These are phyloP conservation scores for Pseudogymnoascus sp. DNA, from an alignment of 2,329 filamentous ascomycete species.

Conservation along the genomic window DNA sequence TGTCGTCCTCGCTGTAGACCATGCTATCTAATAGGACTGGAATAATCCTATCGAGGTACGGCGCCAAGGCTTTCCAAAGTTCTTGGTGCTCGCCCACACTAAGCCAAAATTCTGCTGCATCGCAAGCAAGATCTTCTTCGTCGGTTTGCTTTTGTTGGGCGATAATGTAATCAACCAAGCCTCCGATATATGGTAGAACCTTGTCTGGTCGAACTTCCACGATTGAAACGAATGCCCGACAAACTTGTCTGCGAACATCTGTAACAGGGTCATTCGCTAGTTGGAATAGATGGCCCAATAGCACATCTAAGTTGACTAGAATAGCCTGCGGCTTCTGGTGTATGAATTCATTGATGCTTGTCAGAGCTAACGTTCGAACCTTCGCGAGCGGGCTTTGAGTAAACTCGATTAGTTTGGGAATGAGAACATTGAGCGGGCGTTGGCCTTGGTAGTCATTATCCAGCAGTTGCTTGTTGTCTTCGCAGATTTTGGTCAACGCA, in stretches of 20 bases:
- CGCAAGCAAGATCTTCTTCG: conserved; percentile 82
- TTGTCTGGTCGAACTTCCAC: conserved; percentile 87
- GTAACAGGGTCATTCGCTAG: conserved; percentile 67
- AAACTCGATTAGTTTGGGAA: conserved; percentile 84
- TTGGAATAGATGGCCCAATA: conserved; percentile 74
- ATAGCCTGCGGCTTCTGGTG: conserved; percentile 76
- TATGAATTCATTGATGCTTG: conserved; percentile 85
- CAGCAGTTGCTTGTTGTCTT: conserved; percentile 82
- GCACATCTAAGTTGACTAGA: conserved; percentile 67
- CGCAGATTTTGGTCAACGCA: conserved; percentile 88
- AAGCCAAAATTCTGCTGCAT: conserved; percentile 96
- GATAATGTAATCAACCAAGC: conserved; percentile 87
- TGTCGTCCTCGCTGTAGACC: conserved; percentile 93
- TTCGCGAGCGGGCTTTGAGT: conserved; percentile 67
- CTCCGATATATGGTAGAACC: conserved; percentile 76
- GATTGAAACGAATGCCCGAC: conserved; percentile 83
- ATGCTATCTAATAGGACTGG: conserved; percentile 88
- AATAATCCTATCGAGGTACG: conserved; percentile 75
- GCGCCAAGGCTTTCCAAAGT: conserved; percentile 65
- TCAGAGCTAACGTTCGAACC: conserved; percentile 71
- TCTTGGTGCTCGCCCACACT: conserved; percentile 81
- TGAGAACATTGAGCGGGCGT: conserved; percentile 75
- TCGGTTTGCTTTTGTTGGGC: conserved; percentile 72
- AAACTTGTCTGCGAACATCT: conserved; percentile 87
- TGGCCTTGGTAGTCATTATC: conserved; percentile 84